Base-by-base conservation (phyloP, 2,329 filamentous ascomycete genomes). In the Venturia asperata region DNA sequence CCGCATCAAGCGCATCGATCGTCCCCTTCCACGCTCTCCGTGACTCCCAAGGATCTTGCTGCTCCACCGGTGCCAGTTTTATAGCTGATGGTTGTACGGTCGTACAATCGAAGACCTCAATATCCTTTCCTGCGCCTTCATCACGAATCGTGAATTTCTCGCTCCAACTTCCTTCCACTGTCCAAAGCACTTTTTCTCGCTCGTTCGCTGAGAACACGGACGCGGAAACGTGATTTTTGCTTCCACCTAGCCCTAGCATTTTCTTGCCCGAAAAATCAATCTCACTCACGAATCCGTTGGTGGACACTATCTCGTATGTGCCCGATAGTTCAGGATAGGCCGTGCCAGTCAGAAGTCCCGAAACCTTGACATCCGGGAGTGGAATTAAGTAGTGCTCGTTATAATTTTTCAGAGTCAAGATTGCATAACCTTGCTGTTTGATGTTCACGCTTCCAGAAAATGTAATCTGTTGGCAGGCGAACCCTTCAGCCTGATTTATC, bases 31-130 rank as follows among this genome's bases (percentile, higher is more conserved):
- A 81, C 5, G 78, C 78, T 67, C 72, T 76, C 19, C 77, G 69
- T 27, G 75, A 76, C 67, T 80, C 78, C 77, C 77, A 80, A 0
- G 77, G 74, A 69, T 80, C 78, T 65, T 80, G 77, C 39, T 77
- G 68, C 0, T 73, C 69, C 5, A 75, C 56, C 17, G 74, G 71
- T 13, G 70, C 67, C 21, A 71, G 70, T n/a, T 66, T 67, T 47
- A 72, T 70, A 21, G 66, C 70, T 41, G 67, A 43, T n/a, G 69
- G 70, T 13, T 65, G 56, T 49, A 70, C 67, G 2, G 70, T 65
- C 11, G 69, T 69, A 9, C 72, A 71, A 62, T 76, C 72, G 64
- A 75, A 77, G 0, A 68, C 72, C 49, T 80, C 77, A 9, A 79
- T 68, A 24, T 73, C 69, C 24, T 73, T 67, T 7, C 72, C 75